Percentiles rank a stretch among this genome's conserved stretches.
phyloP scores from a whole-genome alignment of 192 early-diverging fungal genomes.

The Coemansia sp. region DNA sequence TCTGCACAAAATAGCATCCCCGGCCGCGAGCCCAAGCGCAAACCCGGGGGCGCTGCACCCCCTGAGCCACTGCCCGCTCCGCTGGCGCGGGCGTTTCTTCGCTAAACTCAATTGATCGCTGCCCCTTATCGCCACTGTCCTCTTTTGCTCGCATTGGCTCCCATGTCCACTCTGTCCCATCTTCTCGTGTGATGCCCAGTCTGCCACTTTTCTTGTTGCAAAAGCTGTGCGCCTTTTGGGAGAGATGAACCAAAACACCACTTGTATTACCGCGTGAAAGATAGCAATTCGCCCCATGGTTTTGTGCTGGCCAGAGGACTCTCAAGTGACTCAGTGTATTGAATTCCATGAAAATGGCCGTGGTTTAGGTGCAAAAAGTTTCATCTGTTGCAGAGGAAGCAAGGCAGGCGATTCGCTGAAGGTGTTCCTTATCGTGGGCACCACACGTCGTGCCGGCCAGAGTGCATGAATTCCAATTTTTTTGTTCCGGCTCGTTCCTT shows the following conservation, averaged over 20 bases:
- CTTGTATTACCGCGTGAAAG: neutral
- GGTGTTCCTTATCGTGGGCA: neutral
- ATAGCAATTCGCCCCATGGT: neutral
- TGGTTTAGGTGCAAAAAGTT: neutral
- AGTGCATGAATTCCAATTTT: neutral
- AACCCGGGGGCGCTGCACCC: neutral
- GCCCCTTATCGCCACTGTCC: neutral
- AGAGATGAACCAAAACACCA: neutral
- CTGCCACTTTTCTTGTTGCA: neutral
- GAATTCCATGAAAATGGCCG: constrained; percentile 1
- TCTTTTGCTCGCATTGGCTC: neutral
- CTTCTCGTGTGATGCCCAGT: neutral
- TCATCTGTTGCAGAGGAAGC: neutral
- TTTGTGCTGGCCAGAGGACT: neutral
- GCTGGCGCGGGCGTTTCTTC: constrained; percentile 5
- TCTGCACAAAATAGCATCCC: constrained; percentile 9
- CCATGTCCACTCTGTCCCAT: neutral
- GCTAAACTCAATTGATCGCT: neutral
- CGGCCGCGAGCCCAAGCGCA: neutral
- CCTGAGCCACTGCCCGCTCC: neutral
- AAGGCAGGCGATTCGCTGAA: neutral
- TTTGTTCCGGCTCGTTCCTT: neutral
- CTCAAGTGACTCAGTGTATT: neutral
- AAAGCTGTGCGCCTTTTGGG: neutral
- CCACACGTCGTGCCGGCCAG: neutral